Evolutionary conservation across 2,329 filamentous ascomycete genomes (phyloP), one percentile per base, ranked within the genome.

Genomic region (Pseudofabraea citricarpa): DNA sequence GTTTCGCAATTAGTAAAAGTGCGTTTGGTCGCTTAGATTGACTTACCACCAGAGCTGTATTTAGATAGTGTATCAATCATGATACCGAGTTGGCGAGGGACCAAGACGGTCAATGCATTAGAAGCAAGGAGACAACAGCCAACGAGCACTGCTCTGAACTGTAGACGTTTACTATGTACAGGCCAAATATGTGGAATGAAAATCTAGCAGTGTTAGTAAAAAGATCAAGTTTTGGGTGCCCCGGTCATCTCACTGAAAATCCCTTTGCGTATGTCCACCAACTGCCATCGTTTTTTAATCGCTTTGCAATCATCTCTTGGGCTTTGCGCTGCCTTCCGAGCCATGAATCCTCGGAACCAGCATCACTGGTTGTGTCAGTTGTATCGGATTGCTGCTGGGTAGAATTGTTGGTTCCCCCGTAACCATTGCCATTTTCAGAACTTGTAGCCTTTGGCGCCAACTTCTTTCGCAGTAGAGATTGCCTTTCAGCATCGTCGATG

Each of bases 151-250:
- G 86, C 77, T 42, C 82, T 81, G 15, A 85, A 61, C 59, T 93
- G 87, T 15, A 93, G 73, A 12, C 67, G 62, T 41, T 71, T 74
- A 55, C 85, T 77, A 32, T 81, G 75, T 40, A 79, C 74, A 1
- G 90, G 89, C 79, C 86, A 90, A 16, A 95, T 70, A 57, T 89
- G 87, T 0, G 87, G 87, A 21, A 90, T 69, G 60, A 95, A 84
- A 26, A 91, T 67, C 78, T 83, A 18, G 24, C 10, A 24, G 15
- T 26, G 15, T n/a, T 29, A 43, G 40, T 46, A 45, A 44, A 29
- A 33, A 36, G 15, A 26, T 21, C 19, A 26, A n/a, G 24, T 10
- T 27, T 19, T 1, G 27, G 15, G 16, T 19, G 43, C 18, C 9
- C 36, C 40, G 19, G 10, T 23, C 35, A 47, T 18, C 56, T 61